These are phyloP conservation scores for Discostella pseudostelligera DNA, from an alignment of 108 stramenopile genomes.

Conservation along the genomic window DNA sequence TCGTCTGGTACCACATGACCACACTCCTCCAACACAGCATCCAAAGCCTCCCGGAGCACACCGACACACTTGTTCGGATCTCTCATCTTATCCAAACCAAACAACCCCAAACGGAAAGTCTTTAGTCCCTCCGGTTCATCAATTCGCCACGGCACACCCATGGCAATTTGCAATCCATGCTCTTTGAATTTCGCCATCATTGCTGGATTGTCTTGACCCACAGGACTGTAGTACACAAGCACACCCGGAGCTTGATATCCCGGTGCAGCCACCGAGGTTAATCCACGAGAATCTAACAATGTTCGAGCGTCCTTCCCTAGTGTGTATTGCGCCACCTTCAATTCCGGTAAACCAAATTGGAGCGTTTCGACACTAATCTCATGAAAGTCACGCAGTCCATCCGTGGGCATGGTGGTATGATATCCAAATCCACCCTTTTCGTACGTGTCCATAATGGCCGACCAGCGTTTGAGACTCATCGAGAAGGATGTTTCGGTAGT, in stretches of 20 bases:
- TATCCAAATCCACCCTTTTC: conserved; percentile 88
- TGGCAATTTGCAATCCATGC: conserved; percentile 89
- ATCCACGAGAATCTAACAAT: conserved; percentile 63
- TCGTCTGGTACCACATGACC: conserved; percentile 53
- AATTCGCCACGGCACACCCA: conserved; percentile 92
- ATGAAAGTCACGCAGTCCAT: conserved; percentile 85
- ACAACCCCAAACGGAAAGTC: conserved; percentile 90
- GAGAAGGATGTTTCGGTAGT: conserved; percentile 79
- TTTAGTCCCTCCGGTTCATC: conserved; percentile 88
- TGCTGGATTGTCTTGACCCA: conserved; percentile 74
- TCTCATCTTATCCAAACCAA: conserved; percentile 91
- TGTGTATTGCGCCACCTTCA: conserved; percentile 73
- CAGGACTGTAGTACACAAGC: conserved; percentile 82
- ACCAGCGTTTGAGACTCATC: conserved; percentile 86
- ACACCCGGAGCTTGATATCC: conserved; percentile 91
- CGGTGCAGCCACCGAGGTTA: conserved; percentile 82
- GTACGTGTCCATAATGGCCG: conserved; percentile 85
- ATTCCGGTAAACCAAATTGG: conserved; percentile 77
- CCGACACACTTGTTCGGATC: conserved; percentile 73
- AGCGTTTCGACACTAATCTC: conserved; percentile 86
- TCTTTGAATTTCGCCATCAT: conserved; percentile 89
- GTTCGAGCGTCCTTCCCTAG: conserved; percentile 70
- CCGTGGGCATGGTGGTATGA: conserved; percentile 94
- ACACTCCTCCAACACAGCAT: conserved; percentile 65
- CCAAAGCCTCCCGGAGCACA: conserved; percentile 72